Evolutionary conservation across 345 rosid species (phyloP).

Genomic region (Camelina laxa): DNA sequence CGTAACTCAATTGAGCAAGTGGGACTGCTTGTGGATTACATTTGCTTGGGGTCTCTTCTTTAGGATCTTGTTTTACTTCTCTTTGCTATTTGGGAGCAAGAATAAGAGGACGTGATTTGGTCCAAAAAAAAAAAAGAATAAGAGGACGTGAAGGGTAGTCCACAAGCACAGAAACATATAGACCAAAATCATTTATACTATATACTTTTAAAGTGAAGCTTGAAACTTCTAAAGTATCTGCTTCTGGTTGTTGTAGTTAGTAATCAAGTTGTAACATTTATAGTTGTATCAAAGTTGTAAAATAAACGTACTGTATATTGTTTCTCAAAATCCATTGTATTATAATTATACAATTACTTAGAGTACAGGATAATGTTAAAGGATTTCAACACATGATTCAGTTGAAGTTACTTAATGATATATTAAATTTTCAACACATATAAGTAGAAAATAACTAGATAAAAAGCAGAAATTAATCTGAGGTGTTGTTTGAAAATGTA

Average conservation of each 20-base stretch:
- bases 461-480: too few relatives aligned
- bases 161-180: conserved; percentile 7
- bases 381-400: neutral
- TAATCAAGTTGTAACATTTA: neutral
- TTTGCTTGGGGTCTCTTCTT: conserved; percentile 50
- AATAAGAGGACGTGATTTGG: conserved; percentile 51
- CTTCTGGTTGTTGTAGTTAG: conserved; percentile 10
- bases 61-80: conserved; percentile 48
- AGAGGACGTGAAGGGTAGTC: conserved; percentile 47
- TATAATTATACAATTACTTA: conserved; percentile 1
- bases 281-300: neutral
- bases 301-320: neutral
- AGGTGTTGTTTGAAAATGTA: too few relatives aligned
- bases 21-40: conserved; percentile 51
- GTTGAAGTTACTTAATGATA: neutral
- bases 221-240: conserved; percentile 4
- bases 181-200: neutral
- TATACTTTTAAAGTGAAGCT: neutral
- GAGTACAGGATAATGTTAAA: neutral
- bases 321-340: neutral
- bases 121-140: conserved; percentile 29
- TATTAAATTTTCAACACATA: neutral
- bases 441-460: neutral
- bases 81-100: conserved; percentile 49
- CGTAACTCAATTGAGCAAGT: conserved; percentile 43